These are phyloP conservation scores for Boletus bicolor DNA, from an alignment of 768 basidiomycete species.

Conservation along the genomic window DNA sequence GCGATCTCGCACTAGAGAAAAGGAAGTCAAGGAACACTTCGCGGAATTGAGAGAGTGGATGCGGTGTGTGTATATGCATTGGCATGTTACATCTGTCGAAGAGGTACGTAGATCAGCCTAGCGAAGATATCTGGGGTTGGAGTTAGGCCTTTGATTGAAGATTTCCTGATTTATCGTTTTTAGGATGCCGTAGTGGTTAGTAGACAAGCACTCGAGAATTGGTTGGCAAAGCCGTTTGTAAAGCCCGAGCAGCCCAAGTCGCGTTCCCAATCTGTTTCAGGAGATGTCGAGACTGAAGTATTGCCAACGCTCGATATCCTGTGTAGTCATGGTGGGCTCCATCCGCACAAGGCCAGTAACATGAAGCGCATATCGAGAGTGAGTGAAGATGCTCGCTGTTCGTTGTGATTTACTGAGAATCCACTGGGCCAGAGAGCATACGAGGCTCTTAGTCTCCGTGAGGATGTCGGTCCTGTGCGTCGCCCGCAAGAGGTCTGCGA, in stretches of 20 bases:
- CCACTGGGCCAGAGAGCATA: conserved; percentile 21
- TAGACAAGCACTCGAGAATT: conserved; percentile 55
- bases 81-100: conserved; percentile 48
- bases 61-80: conserved; percentile 57
- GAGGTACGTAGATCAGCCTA: conserved; percentile 40
- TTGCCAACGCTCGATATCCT: conserved; percentile 44
- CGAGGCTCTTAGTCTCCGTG: conserved; percentile 31
- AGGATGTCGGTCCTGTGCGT: conserved; percentile 49
- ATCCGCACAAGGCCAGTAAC: conserved; percentile 54
- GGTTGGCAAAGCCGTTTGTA: conserved; percentile 45
- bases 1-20: conserved; percentile 37
- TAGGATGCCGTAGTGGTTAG: conserved; percentile 61
- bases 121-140: conserved; percentile 4
- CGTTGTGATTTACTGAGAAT: neutral
- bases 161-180: conserved; percentile 15
- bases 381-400: conserved; percentile 6
- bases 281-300: conserved; percentile 21
- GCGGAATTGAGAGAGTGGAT: conserved; percentile 50
- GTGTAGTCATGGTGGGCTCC: conserved; percentile 60
- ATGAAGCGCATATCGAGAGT: conserved; percentile 73
- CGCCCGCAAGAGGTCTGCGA: conserved; percentile 54
- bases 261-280: conserved; percentile 14
- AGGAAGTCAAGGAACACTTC: conserved; percentile 43
- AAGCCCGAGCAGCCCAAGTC: conserved; percentile 23
- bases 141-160: conserved; percentile 3